Conservation (phyloP, 164 flowering plant genomes). For the Dillenia turbinata region DNA sequence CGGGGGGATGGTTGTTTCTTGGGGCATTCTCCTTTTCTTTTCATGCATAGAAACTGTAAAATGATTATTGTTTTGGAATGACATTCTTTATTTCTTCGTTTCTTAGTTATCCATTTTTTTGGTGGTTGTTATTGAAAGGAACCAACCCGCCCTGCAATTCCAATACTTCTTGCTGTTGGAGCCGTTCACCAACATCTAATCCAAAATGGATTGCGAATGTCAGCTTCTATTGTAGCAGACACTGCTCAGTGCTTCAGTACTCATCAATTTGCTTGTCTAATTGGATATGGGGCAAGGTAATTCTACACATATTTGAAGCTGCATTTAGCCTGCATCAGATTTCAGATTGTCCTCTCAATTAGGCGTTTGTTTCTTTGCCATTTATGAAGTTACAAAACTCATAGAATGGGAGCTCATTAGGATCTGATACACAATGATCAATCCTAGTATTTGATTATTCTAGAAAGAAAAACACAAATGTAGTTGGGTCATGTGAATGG, state of each 20-base stretch:
- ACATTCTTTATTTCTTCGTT: background rate
- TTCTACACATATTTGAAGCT: background rate
- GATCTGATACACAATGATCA: too few relatives aligned
- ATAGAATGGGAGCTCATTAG: too few relatives aligned
- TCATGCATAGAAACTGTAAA: background rate
- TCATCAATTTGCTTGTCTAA: slow-evolving; percentile 98
- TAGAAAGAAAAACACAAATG: too few relatives aligned
- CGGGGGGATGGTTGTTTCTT: too few relatives aligned
- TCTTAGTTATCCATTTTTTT: background rate
- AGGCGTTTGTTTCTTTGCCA: too few relatives aligned
- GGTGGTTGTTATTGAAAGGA: slow-evolving; percentile 43
- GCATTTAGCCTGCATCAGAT: too few relatives aligned
- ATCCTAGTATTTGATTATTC: too few relatives aligned
- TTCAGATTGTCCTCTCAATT: too few relatives aligned
- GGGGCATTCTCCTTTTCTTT: too few relatives aligned
- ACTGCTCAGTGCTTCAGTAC: slow-evolving; percentile 99
- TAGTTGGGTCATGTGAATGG: too few relatives aligned
- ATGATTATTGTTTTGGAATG: background rate
- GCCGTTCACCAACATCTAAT: slow-evolving; percentile 99
- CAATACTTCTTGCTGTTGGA: slow-evolving; percentile 98
- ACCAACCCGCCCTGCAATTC: slow-evolving; percentile 92
- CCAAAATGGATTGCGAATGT: slow-evolving; percentile 92
- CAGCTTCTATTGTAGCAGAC: slow-evolving; percentile 91
- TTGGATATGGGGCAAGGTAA: slow-evolving; percentile 99
- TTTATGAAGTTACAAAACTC: too few relatives aligned